Percentiles rank a stretch among this genome's conserved stretches.
Conservation (phyloP, 306 rosid genomes). For the Delonix regia region DNA sequence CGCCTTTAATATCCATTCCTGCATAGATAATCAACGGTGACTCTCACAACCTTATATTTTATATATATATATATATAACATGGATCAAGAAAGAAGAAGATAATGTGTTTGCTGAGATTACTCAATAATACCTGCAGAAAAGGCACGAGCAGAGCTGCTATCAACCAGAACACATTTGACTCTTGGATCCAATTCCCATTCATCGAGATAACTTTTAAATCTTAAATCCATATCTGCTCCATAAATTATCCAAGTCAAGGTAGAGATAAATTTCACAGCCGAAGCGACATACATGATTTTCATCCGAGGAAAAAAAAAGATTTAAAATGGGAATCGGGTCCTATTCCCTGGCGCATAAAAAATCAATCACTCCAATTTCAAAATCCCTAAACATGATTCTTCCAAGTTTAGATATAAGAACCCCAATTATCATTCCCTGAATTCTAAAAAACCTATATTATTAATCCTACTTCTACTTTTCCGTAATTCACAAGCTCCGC, state of each 20-base stretch:
- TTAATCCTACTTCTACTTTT: constrained; percentile 5
- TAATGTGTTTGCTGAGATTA: not conserved
- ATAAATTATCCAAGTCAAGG: constrained; percentile 30
- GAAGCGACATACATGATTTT: not conserved
- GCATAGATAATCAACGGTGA: constrained; percentile 71
- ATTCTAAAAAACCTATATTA: constrained; percentile 3
- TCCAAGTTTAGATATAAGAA: constrained; percentile 22
- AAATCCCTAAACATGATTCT: not conserved
- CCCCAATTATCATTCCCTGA: constrained; percentile 17
- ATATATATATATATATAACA: constrained; percentile 41
- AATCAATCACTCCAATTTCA: not conserved
- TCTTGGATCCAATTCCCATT: constrained; percentile 87
- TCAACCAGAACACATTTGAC: constrained; percentile 89
- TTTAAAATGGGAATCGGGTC: not conserved
- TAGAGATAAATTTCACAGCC: not conserved
- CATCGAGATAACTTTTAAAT: constrained; percentile 80
- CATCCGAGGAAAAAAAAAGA: constrained; percentile 1
- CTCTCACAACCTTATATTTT: constrained; percentile 63
- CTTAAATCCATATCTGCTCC: constrained; percentile 89
- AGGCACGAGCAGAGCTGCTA: constrained; percentile 91
- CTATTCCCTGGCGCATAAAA: not conserved
- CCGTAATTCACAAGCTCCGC: constrained; percentile 13
- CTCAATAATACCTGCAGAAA: constrained; percentile 77
- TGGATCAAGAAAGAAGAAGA: not conserved
- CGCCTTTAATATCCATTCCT: constrained; percentile 99